Conservation (phyloP, 2,329 filamentous ascomycete genomes). For the Chrysoporthe austroafricana region DNA sequence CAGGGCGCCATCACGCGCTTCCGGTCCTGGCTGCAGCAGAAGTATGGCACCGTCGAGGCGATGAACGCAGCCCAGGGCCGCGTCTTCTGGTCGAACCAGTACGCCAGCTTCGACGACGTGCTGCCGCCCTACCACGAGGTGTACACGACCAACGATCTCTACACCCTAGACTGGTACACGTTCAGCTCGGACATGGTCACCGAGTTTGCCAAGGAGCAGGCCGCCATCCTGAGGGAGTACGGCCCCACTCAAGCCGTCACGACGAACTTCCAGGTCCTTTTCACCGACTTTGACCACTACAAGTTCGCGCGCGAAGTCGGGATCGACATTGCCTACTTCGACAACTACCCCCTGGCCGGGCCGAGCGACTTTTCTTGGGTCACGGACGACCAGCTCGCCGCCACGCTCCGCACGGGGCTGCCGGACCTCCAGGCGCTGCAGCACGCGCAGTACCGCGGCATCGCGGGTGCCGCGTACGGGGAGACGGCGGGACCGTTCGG, state of each 20-base stretch:
- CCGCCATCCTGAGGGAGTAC: slow-evolving; percentile 30
- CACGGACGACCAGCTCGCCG: slow-evolving; percentile 29
- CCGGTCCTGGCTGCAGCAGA: slow-evolving; percentile 31
- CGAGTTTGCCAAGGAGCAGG: slow-evolving; percentile 33
- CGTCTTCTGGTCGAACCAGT: slow-evolving; percentile 34
- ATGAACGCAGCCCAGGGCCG: slow-evolving; percentile 33
- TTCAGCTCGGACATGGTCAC: slow-evolving; percentile 34
- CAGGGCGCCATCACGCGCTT: slow-evolving; percentile 31
- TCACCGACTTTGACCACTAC: slow-evolving; percentile 32
- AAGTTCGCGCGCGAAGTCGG: slow-evolving; percentile 32
- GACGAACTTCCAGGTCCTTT: slow-evolving; percentile 32
- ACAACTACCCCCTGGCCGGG: slow-evolving; percentile 31
- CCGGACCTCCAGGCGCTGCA: slow-evolving; percentile 32
- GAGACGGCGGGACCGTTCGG: slow-evolving; percentile 30
- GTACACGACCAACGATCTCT: slow-evolving; percentile 32
- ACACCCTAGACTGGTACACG: slow-evolving; percentile 33
- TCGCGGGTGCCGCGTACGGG: slow-evolving; percentile 32
- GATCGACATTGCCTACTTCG: slow-evolving; percentile 32
- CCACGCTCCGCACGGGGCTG: slow-evolving; percentile 31
- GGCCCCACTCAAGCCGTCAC: slow-evolving; percentile 32
- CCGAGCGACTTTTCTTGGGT: slow-evolving; percentile 27
- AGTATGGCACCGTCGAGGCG: slow-evolving; percentile 32
- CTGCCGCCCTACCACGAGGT: slow-evolving; percentile 32
- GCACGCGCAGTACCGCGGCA: slow-evolving; percentile 31
- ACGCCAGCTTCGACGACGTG: slow-evolving; percentile 31